These are phyloP conservation scores for Candida coleopterorum DNA, from an alignment of 805 yeast species.

Conservation along the genomic window DNA sequence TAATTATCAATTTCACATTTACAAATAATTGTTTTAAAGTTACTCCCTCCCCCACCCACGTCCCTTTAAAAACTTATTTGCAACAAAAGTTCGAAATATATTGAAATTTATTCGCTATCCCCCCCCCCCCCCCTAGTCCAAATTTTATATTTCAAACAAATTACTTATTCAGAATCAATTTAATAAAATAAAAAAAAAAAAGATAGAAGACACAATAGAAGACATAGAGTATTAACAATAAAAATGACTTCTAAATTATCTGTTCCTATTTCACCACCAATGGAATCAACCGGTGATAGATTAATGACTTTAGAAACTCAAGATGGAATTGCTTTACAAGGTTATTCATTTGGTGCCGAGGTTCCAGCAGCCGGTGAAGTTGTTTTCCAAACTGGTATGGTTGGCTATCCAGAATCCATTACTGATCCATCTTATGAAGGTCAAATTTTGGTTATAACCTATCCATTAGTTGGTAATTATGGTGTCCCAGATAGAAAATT, in stretches of 20 bases:
- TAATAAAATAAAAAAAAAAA: not conserved
- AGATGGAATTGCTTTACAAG: conserved; percentile 82
- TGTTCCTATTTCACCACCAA: conserved; percentile 86
- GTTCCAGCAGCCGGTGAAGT: conserved; percentile 90
- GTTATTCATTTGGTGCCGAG: conserved; percentile 96
- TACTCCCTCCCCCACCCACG: not conserved
- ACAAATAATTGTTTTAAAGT: not conserved
- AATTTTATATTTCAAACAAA: not conserved
- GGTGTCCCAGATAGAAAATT: conserved; percentile 91
- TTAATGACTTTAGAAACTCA: conserved; percentile 84
- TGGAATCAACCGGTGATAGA: conserved; percentile 77
- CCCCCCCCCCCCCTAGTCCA: conserved; percentile 1
- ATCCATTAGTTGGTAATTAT: conserved; percentile 95
- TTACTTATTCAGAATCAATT: not conserved
- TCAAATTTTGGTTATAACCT: conserved; percentile 93
- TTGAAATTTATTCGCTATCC: no score
- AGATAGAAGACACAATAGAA: not conserved
- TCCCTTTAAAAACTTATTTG: not conserved
- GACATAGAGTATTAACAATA: not conserved
- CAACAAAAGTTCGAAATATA: not conserved
- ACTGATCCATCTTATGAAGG: conserved; percentile 99
- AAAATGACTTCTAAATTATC: conserved; percentile 19
- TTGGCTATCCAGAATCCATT: conserved; percentile 96
- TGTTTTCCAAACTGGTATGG: conserved; percentile 99
- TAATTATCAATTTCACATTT: conserved; percentile 2